Conservation (phyloP, 768 basidiomycete species). For the Dioszegia crocea region DNA sequence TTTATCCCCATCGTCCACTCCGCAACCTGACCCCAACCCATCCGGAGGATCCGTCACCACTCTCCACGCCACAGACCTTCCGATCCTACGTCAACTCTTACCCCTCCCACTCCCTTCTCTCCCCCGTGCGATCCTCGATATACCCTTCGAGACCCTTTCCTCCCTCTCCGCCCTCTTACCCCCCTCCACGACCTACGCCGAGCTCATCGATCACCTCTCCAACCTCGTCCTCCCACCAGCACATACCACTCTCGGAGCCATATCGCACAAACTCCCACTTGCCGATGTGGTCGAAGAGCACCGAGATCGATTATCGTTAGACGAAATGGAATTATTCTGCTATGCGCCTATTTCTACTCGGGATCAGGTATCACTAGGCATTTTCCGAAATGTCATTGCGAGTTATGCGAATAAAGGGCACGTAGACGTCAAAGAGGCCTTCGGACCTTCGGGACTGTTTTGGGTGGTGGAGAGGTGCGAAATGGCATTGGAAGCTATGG, state of each 20-base stretch:
- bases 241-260: conserved; percentile 35
- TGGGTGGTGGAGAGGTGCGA: conserved; percentile 54
- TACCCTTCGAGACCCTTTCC: conserved; percentile 29
- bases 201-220: conserved; percentile 46
- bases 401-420: conserved; percentile 52
- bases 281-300: conserved; percentile 44
- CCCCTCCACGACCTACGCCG: conserved; percentile 38
- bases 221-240: conserved; percentile 39
- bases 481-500: conserved; percentile 21
- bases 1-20: background rate
- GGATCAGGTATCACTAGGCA: conserved; percentile 37
- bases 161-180: conserved; percentile 49
- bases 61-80: conserved; percentile 61
- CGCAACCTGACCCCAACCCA: conserved; percentile 28
- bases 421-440: conserved; percentile 53
- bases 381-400: conserved; percentile 51
- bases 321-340: conserved; percentile 47
- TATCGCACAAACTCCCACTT: conserved; percentile 28
- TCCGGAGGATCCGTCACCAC: conserved; percentile 70
- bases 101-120: conserved; percentile 57
- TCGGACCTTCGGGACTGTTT: conserved; percentile 52
- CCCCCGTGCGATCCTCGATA: conserved; percentile 55
- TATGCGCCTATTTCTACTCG: conserved; percentile 48
- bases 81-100: conserved; percentile 60
- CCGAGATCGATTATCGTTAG: conserved; percentile 38